Base-by-base conservation (phyloP, 306 rosid genomes). In the Malus fusca region DNA sequence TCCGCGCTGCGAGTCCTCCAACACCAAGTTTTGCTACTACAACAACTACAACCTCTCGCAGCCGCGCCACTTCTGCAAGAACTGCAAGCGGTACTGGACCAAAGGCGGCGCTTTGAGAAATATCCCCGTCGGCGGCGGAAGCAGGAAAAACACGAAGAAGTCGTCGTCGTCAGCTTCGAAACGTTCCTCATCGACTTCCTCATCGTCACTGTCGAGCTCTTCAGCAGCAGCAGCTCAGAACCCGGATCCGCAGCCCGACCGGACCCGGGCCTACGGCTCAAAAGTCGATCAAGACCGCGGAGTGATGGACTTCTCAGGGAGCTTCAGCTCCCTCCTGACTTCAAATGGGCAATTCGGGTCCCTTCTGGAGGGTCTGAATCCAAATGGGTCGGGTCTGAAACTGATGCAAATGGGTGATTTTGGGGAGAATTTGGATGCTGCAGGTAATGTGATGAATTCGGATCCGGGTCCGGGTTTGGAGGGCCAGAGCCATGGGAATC, bases 41-140 rank as follows among this genome's bases (percentile, higher is more conserved):
- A 93, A 93, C 86, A 93, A 93, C 87, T 93, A 93, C 84, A 93
- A 93, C 63, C 98, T 93, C 76, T 91, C 97, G 2, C 98, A 93
- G 96, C 98, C 98, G 0, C 98, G 98, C 66, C 93, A 93, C 79
- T 93, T 91, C n/a, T 93, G 98, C 86, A 93, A 93, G 88, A 93
- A 87, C 67, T 93, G 98, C 80, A 81, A 84, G 76, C 76, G 98
- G 79, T 93, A 93, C 82, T 93, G 98, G 98, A 93, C 98, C 79
- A 93, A 91, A 83, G 98, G 98, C 17, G 98, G 98, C 19, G 77
- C 98, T 22, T 85, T 93, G 7, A 79, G 98, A 22, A 93, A 93
- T 89, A 91, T 93, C 56, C 98, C 98, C 4, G 85, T 93, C 33
- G 98, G 98, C 1, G 98, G 98, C 23, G 98, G 98, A 68, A 89